Conservation (phyloP, 2,329 filamentous ascomycete species). For the Colletotrichum sp. region DNA sequence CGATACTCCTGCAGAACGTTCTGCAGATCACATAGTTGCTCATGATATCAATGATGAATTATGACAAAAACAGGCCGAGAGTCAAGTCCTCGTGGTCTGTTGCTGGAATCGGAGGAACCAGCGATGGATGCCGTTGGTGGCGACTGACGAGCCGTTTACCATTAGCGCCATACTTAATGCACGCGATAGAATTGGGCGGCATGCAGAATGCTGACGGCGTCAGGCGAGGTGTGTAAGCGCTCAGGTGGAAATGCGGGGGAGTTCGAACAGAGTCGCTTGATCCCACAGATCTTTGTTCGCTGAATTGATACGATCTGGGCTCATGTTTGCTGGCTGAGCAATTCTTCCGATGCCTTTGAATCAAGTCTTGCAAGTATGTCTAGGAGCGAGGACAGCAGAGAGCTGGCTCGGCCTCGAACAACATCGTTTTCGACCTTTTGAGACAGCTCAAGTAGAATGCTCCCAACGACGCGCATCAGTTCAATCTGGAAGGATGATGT, state of each 20-base stretch:
- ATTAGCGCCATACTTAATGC: background rate
- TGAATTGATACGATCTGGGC: background rate
- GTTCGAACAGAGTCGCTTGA: fast-evolving
- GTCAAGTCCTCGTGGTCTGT: background rate
- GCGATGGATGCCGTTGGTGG: background rate
- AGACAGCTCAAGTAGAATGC: constrained; percentile 36
- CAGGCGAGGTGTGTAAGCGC: background rate
- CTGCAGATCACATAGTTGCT: background rate
- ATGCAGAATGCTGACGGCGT: background rate
- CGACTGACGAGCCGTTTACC: background rate
- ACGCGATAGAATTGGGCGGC: background rate
- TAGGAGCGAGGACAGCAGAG: background rate
- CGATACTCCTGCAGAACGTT: fast-evolving
- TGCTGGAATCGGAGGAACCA: background rate
- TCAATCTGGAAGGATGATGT: constrained; percentile 32
- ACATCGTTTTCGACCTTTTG: background rate
- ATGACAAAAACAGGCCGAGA: background rate
- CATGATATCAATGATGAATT: background rate
- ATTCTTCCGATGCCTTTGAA: background rate
- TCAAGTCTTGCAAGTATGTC: background rate
- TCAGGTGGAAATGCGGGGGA: background rate
- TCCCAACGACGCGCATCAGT: constrained; percentile 42
- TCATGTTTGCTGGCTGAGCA: background rate
- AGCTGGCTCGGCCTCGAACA: background rate
- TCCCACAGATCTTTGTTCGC: background rate